Conservation (phyloP, 2,329 filamentous ascomycete genomes). For the Fusarium papillatum region DNA sequence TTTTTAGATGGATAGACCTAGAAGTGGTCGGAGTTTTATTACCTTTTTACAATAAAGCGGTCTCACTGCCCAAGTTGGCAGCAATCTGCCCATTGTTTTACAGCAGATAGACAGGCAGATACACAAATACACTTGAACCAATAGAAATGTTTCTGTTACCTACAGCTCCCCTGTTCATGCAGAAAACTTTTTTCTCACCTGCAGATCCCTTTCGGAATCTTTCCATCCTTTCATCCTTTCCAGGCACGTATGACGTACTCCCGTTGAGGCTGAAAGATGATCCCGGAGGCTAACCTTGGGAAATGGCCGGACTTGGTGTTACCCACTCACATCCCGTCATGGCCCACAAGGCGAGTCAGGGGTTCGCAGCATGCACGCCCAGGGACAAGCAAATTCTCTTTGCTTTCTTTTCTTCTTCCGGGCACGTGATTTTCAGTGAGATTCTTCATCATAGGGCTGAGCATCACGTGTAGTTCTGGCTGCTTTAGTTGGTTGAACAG, state of each 20-base stretch:
- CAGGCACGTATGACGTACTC: constrained; percentile 3
- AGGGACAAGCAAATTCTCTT: not conserved
- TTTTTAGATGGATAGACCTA: constrained; percentile 5
- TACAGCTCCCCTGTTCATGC: not conserved
- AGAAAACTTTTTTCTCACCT: not conserved
- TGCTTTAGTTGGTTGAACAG: too few relatives aligned
- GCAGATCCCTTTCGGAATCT: not conserved
- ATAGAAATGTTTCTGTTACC: constrained; percentile 7
- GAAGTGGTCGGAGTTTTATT: constrained; percentile 16
- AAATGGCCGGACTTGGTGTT: not conserved
- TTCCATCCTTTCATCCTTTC: not conserved
- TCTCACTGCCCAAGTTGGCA: not conserved
- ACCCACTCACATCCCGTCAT: constrained; percentile 5
- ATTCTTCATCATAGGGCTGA: not conserved
- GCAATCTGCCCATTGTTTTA: not conserved
- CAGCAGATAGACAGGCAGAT: constrained; percentile 2
- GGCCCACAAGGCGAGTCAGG: constrained; percentile 28
- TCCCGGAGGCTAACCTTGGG: constrained; percentile 1
- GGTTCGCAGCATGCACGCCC: constrained; percentile 9
- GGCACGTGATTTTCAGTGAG: not conserved
- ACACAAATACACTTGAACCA: not conserved
- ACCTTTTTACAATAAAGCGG: not conserved
- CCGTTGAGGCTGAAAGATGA: constrained; percentile 11
- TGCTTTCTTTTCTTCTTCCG: not conserved
- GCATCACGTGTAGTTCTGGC: not conserved